Conservation (phyloP, 176 grass and related monocot species). For the Zoysia japonica region DNA sequence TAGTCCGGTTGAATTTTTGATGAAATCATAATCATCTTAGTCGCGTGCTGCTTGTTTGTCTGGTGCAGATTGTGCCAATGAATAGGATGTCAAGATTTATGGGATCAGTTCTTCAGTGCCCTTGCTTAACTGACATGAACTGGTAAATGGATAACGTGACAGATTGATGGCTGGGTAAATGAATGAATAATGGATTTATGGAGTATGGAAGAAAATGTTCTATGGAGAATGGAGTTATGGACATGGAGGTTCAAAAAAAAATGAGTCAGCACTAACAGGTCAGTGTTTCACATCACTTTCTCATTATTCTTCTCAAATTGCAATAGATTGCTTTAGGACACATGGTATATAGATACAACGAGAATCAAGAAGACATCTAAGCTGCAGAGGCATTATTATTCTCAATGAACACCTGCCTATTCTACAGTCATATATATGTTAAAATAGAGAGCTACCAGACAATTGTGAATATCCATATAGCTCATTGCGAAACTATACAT, state of each 20-base stretch:
- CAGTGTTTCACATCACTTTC: conserved; percentile 10
- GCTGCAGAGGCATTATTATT: background rate
- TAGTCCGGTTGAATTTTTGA: background rate
- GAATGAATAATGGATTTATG: conserved; percentile 2
- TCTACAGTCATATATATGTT: background rate
- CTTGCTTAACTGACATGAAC: background rate
- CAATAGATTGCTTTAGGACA: conserved; percentile 6
- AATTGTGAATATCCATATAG: background rate
- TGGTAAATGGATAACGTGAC: background rate
- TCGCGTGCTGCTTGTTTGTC: background rate
- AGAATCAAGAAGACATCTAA: background rate
- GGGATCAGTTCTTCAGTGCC: background rate
- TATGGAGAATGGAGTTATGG: background rate
- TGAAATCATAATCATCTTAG: background rate
- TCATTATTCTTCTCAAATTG: conserved; percentile 10
- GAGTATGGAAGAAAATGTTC: background rate
- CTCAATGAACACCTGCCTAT: background rate
- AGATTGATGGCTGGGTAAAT: background rate
- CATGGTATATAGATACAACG: background rate
- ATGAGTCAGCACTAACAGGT: conserved; percentile 2
- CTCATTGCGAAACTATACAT: conserved; percentile 16
- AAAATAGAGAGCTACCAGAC: background rate
- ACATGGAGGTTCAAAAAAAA: background rate
- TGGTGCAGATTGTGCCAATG: background rate
- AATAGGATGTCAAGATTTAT: conserved; percentile 2